Base-by-base conservation (phyloP, 495 filamentous ascomycete genomes). In the Penicillium soppii region DNA sequence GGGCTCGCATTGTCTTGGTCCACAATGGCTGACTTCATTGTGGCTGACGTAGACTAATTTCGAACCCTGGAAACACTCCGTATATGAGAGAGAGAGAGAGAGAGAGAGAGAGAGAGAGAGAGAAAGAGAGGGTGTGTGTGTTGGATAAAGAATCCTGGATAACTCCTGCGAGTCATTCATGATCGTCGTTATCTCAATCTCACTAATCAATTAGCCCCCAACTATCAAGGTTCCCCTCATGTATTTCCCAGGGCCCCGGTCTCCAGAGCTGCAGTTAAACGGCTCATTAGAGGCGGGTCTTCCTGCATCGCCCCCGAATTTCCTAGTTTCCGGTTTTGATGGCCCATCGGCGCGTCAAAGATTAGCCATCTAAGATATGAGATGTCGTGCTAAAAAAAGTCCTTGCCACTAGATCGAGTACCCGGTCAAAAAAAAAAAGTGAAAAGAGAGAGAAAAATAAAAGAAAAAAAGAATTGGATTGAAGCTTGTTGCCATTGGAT, bases 41-140 rank as follows among this genome's bases (percentile, higher is more conserved):
- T 32, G 29, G 45, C 25, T 40, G 37, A 41, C 47, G 46, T 27
- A 47, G 16, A n/a, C n/a, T n/a, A n/a, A n/a, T n/a, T n/a, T n/a
- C n/a, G n/a, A n/a, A n/a, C n/a, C n/a, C n/a, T n/a, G n/a, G n/a
- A n/a, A n/a, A n/a, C n/a, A n/a, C n/a, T n/a, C n/a, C n/a, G n/a
- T n/a, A n/a, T n/a, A n/a, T n/a, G n/a, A n/a, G n/a, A n/a, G n/a
- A n/a, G n/a, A n/a, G n/a, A n/a, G n/a, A n/a, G n/a, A n/a, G n/a
- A n/a, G n/a, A n/a, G n/a, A n/a, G n/a, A n/a, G n/a, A n/a, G n/a
- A n/a, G n/a, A n/a, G n/a, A n/a, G n/a, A n/a, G n/a, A n/a, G n/a
- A n/a, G n/a, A n/a, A n/a, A n/a, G n/a, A n/a, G n/a, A n/a, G n/a
- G n/a, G n/a, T n/a, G n/a, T n/a, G n/a, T n/a, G n/a, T n/a, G n/a